These are phyloP conservation scores for Aleurites moluccanus DNA, from an alignment of 441 rosid genomes.

Conservation along the genomic window DNA sequence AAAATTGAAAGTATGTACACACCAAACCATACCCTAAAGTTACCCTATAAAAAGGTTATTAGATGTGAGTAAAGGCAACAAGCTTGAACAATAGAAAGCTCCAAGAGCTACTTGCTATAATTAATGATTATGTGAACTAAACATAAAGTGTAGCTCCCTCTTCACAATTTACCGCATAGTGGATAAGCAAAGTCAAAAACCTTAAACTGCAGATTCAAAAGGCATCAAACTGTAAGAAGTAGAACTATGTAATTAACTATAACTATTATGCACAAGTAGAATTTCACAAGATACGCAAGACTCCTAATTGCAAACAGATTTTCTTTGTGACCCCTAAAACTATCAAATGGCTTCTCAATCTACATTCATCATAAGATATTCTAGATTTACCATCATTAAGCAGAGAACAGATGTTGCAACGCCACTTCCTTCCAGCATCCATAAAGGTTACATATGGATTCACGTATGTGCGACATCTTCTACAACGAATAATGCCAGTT, in stretches of 20 bases:
- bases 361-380: not conserved
- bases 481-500: slow-evolving; percentile 90
- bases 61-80: not conserved
- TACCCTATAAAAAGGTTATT: not conserved
- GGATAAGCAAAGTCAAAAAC: not conserved
- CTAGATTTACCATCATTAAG: slow-evolving; percentile 79
- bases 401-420: slow-evolving; percentile 89
- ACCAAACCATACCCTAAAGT: not conserved
- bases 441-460: slow-evolving; percentile 91
- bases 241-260: not conserved
- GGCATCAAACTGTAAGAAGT: not conserved
- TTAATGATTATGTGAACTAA: not conserved
- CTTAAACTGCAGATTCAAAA: not conserved
- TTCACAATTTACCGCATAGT: not conserved
- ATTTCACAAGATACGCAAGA: not conserved
- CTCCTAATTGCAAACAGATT: not conserved
- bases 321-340: not conserved
- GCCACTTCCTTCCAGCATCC: slow-evolving; percentile 99
- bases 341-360: slow-evolving; percentile 13
- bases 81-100: not conserved
- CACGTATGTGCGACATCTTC: slow-evolving; percentile 97
- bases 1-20: not conserved
- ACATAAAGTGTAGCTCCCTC: not conserved
- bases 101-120: not conserved
- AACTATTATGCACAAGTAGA: not conserved